These are phyloP conservation scores for Silene coronaria DNA, from an alignment of 179 eudicot genomes.

Conservation along the genomic window DNA sequence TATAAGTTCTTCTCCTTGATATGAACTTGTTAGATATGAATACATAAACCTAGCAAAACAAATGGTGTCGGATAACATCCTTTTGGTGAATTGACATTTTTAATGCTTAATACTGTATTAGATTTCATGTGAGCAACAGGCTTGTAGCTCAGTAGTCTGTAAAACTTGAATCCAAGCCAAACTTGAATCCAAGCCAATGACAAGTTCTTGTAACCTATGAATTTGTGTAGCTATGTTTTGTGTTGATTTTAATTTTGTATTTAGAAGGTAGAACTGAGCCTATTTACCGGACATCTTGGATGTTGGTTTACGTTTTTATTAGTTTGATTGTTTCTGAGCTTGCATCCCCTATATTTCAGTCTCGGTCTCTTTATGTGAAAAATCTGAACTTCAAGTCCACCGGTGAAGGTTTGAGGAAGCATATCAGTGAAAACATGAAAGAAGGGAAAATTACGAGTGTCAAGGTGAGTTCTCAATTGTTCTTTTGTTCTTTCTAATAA, in stretches of 20 bases:
- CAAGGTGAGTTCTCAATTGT: slow-evolving; percentile 43
- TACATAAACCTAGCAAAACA: not conserved
- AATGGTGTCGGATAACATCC: not conserved
- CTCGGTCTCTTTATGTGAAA: slow-evolving; percentile 88
- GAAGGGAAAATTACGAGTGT: slow-evolving; percentile 66
- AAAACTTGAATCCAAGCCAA: not conserved
- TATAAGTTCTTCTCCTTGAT: not conserved
- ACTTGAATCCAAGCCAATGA: not conserved
- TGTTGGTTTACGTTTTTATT: not conserved
- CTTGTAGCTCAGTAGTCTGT: not conserved
- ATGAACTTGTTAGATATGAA: not conserved
- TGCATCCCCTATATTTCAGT: slow-evolving; percentile 42
- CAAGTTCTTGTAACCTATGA: not conserved
- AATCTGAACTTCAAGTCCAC: slow-evolving; percentile 84
- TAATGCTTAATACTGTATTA: not conserved
- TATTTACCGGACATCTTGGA: not conserved
- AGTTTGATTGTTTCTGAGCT: slow-evolving; percentile 4
- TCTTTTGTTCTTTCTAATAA: not conserved
- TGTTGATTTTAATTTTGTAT: not conserved
- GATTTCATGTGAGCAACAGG: not conserved
- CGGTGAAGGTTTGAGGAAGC: slow-evolving; percentile 62
- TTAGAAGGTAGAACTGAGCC: not conserved
- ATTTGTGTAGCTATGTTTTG: not conserved
- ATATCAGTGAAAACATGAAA: slow-evolving; percentile 59
- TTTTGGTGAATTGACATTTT: not conserved